phyloP scores from a whole-genome alignment of 2,329 filamentous ascomycete species.

The Nakataea oryzae region DNA sequence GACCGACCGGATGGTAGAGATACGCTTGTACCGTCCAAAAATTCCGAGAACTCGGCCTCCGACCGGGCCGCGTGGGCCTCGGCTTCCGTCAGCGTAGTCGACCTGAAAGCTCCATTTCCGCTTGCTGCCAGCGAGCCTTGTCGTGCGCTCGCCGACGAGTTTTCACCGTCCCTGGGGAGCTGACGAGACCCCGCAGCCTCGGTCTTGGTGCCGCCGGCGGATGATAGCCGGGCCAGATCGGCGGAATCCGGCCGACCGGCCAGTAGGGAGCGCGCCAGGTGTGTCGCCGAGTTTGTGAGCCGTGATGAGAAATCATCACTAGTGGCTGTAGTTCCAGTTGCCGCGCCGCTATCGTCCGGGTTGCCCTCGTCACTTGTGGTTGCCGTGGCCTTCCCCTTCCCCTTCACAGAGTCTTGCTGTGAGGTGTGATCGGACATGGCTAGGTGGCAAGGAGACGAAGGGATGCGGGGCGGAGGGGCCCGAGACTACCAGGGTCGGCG shows the following conservation, averaged over 20 bases:
- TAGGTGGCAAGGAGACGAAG: not conserved
- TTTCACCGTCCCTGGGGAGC: slow-evolving; percentile 11
- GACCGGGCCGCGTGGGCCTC: slow-evolving; percentile 16
- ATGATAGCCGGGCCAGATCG: slow-evolving; percentile 8
- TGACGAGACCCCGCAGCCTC: slow-evolving; percentile 10
- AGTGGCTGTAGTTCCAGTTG: too few species aligned
- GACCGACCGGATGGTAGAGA: slow-evolving; percentile 10
- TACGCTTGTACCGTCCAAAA: slow-evolving; percentile 18
- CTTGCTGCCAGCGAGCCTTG: not conserved
- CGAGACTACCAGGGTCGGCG: too few species aligned
- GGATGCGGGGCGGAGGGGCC: not conserved
- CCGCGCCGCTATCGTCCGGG: not conserved
- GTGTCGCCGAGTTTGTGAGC: slow-evolving; percentile 16
- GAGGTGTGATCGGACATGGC: not conserved
- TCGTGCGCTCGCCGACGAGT: slow-evolving; percentile 10
- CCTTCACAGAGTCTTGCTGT: not conserved
- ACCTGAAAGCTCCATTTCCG: slow-evolving; percentile 14
- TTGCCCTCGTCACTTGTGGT: not conserved
- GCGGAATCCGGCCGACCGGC: slow-evolving; percentile 9
- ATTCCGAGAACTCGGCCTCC: slow-evolving; percentile 24
- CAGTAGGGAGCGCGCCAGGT: slow-evolving; percentile 13
- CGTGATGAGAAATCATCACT: not conserved
- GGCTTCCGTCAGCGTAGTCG: not conserved
- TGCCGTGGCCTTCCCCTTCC: not conserved
- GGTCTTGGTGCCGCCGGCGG: slow-evolving; percentile 9